Evolutionary conservation across 2,329 filamentous ascomycete species (phyloP), one percentile per base, ranked within the genome.

Genomic region (Paramyrothecium roridum): DNA sequence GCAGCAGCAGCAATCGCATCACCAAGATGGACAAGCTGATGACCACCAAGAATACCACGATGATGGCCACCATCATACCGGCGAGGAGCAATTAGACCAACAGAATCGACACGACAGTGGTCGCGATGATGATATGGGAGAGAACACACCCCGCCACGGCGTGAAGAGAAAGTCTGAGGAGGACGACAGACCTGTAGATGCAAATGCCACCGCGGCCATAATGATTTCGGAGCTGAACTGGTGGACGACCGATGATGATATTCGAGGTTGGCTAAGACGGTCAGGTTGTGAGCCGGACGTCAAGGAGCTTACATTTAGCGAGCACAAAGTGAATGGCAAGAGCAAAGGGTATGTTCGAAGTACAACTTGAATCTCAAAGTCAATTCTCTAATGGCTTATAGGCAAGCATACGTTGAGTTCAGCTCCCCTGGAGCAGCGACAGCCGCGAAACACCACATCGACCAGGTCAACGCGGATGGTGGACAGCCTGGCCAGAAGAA

Each of bases 241-340:
- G 95, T 98, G 93, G 93, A 93, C 87, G 30, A 96, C 90, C 2
- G 95, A 99, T 68, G 95, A 99, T 67, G 92, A 98, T 64, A 85
- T 99, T 55, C 89, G 95, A 53, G 90, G 89, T 52, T 97, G 92
- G 90, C 81, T 89, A 22, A 86, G 86, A 61, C 82, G 90, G 61
- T 90, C 89, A n/a, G 84, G 83, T 2, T 90, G 86, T 63, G 95
- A 98, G 70, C 82, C 87, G 48, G 91, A 96, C 66, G 76, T 98
- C 19, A 92, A 90, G 65, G 95, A 98, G 58, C 85, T 99, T 52
- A 96, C 93, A 0, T 99, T 98, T 71, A 97, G 91, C 66, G 95
- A 99, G 71, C 95, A 98, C 74, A 99, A 99, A 71, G 93, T 98
- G 50, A 99, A 99, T 63, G 95, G 95, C 63, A 99, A 99, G 77